Conservation (phyloP, 768 basidiomycete species). For the Lactarius vividus region DNA sequence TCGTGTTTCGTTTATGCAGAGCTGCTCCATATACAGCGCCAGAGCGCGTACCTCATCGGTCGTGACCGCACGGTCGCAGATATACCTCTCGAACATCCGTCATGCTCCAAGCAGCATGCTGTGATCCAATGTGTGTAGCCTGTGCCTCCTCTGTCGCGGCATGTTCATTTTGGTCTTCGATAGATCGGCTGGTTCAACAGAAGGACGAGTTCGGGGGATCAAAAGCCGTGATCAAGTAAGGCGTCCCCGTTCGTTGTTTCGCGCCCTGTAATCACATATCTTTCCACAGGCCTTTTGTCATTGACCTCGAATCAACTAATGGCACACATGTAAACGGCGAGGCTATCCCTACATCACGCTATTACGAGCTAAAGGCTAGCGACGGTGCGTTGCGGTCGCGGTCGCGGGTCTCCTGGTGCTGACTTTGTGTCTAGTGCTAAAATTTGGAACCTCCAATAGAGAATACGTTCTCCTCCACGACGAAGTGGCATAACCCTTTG, state of each 20-base stretch:
- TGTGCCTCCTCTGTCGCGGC: background rate
- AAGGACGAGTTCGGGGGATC: slow-evolving; percentile 83
- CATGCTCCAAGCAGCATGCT: slow-evolving; percentile 97
- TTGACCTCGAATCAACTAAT: slow-evolving; percentile 98
- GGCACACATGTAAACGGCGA: slow-evolving; percentile 89
- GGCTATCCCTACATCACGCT: slow-evolving; percentile 80
- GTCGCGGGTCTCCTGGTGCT: slow-evolving; percentile 14
- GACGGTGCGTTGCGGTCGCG: slow-evolving; percentile 57
- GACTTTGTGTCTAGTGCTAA: slow-evolving; percentile 55
- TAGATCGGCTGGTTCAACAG: slow-evolving; percentile 80
- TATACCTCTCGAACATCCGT: slow-evolving; percentile 91
- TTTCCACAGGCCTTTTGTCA: slow-evolving; percentile 79
- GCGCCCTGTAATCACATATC: slow-evolving; percentile 6
- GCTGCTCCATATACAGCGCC: slow-evolving; percentile 85
- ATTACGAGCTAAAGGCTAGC: slow-evolving; percentile 73
- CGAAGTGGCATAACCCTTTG: slow-evolving; percentile 44
- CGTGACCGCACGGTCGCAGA: slow-evolving; percentile 84
- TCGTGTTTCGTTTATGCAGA: slow-evolving; percentile 46
- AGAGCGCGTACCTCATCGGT: slow-evolving; percentile 93
- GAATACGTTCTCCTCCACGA: slow-evolving; percentile 89
- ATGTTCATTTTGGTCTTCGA: slow-evolving; percentile 15
- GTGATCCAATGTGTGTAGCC: slow-evolving; percentile 79
- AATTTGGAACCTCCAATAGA: slow-evolving; percentile 75
- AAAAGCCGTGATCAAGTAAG: slow-evolving; percentile 83
- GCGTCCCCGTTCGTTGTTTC: slow-evolving; percentile 22